Evolutionary conservation across 2,329 filamentous ascomycete species (phyloP), one percentile per base, ranked within the genome.

Genomic region (Tetracladium maxilliforme): DNA sequence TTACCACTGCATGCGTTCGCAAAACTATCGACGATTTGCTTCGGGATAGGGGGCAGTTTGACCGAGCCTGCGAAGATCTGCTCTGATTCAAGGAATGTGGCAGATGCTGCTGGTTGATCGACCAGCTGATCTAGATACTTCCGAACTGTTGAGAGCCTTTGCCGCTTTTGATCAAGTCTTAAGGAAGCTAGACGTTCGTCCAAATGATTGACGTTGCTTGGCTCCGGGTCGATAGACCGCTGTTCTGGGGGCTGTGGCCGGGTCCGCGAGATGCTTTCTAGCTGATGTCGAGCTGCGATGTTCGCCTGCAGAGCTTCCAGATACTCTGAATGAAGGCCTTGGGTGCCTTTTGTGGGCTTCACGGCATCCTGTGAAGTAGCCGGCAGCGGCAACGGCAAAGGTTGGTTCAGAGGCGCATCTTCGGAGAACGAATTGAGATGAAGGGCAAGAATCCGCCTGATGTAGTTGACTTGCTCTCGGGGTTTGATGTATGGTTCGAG

Each of bases 381-480:
- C 19, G 58, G 40, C 8, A 75, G 54, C 10, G 64, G 58, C 13
- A 70, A 42, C 21, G 37, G 43, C n/a, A 31, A 33, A 16, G 30
- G 37, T 16, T 8, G 61, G 60, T 13, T 49, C 51, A 21, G 44
- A 45, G 24, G 55, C 41, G 15, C 53, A 31, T 54, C 47, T 10
- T 55, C 47, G 11, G 63, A 40, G 33, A 52, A 57, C 13, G 58
- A 53, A 15, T 55, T 56, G 5, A 76, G 48, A 33, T 71, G 58
- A 12, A 63, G 53, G 21, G 64, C 56, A 22, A 72, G 40, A 16
- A 70, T 48, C 24, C 61, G 62, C 32, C 65, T 56, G 28, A 75
- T 64, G 23, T 63, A 61, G 18, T 58, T 51, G 24, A 60, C 55
- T 35, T 75, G 64, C 29, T 72, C 65, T 14, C 67, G 58, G 15